Conservation (phyloP, 2,329 filamentous ascomycete genomes). For the Phialemoniopsis sp. region DNA sequence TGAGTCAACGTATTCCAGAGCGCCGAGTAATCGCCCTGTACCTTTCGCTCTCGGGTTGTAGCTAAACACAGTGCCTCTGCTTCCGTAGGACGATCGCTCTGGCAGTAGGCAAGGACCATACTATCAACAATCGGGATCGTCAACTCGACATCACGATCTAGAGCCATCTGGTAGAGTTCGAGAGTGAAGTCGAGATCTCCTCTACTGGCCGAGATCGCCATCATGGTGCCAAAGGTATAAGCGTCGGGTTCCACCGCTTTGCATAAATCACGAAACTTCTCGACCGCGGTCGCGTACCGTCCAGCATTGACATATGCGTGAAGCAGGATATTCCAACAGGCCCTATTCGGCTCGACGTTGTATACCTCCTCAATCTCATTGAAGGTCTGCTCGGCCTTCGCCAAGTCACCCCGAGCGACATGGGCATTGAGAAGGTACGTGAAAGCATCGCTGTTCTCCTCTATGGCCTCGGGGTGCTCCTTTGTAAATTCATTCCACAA, state of each 20-base stretch:
- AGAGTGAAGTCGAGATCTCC: slow-evolving; percentile 71
- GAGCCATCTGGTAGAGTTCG: slow-evolving; percentile 60
- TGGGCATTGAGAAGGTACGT: slow-evolving; percentile 67
- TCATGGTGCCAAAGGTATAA: slow-evolving; percentile 67
- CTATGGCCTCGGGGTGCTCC: slow-evolving; percentile 18
- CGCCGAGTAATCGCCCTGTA: slow-evolving; percentile 46
- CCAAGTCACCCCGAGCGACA: slow-evolving; percentile 62
- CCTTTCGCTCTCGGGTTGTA: slow-evolving; percentile 43
- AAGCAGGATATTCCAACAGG: slow-evolving; percentile 74
- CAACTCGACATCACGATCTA: slow-evolving; percentile 43
- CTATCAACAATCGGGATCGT: slow-evolving; percentile 56
- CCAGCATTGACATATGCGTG: slow-evolving; percentile 63
- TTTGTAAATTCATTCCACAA: slow-evolving; percentile 40
- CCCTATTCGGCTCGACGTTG: slow-evolving; percentile 48
- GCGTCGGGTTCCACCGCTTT: slow-evolving; percentile 48
- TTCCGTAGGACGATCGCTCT: slow-evolving; percentile 46
- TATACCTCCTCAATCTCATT: slow-evolving; percentile 54
- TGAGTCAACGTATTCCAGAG: slow-evolving; percentile 79
- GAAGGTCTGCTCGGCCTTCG: slow-evolving; percentile 57
- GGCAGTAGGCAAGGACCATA: slow-evolving; percentile 65
- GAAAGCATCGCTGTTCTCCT: slow-evolving; percentile 30
- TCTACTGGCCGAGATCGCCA: slow-evolving; percentile 64
- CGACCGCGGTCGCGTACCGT: slow-evolving; percentile 63
- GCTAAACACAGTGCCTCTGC: slow-evolving; percentile 57
- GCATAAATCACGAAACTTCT: slow-evolving; percentile 58